Base-by-base conservation (phyloP, 2,329 filamentous ascomycete genomes). In the Xylariaceae sp. region DNA sequence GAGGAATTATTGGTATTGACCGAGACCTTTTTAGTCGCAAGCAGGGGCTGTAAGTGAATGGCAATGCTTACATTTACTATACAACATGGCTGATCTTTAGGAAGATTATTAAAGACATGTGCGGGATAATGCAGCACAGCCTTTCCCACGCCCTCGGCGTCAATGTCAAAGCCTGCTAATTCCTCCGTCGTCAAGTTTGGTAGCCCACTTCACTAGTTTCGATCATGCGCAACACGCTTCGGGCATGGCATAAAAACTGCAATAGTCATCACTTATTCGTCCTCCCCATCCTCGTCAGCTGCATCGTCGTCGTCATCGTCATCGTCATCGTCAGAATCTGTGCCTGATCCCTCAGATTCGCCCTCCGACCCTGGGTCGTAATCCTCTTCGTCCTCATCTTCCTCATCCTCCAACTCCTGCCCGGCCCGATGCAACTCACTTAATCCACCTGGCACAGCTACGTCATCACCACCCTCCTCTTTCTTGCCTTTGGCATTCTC, bases 321-420 rank as follows among this genome's bases (percentile, higher is more conserved):
- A 2, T 77, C 77, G 1, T 75, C 75, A 0, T 75, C 78, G 4
- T 77, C 78, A 12, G 68, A 73, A 31, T 73, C 76, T 2, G 63
- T 62, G 0, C 79, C 80, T 1, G 74, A 78, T 0, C 81, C 80
- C 11, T 79, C 81, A 45, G 78, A 82, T 5, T 83, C 80, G 0
- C 72, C 80, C 5, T 83, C 80, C 36, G 75, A 80, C 0, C 79
- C 80, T 0, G 83, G 83, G 51, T 86, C 80, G 56, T 85, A 85
- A 58, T 86, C 82, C 56, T 86, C 82, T 56, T 85, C 83, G 5
- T 82, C 73, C 48, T 83, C 81, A 43, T 83, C 82, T 48, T 84
- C 81, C 1, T 82, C 81, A 35, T 84, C 79, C 51, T 80, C 76
- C 33, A 80, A 55, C 51, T 70, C 68, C 57, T 80, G 75, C 60